Conservation (phyloP, 306 rosid genomes). For the Trifolium subterraneum region DNA sequence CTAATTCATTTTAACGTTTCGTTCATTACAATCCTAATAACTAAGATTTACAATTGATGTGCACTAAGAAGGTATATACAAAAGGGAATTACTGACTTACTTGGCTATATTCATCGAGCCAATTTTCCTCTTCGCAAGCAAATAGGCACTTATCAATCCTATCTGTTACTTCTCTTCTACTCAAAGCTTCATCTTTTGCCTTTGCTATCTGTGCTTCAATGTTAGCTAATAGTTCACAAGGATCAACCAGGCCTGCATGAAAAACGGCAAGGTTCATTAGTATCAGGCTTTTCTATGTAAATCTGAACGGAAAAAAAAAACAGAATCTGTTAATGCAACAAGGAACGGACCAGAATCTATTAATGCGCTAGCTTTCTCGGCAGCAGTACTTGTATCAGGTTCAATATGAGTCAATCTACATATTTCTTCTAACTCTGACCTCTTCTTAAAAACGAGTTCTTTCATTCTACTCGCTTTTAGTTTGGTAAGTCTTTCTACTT, state of each 20-base stretch:
- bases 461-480: constrained; percentile 97
- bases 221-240: constrained; percentile 84
- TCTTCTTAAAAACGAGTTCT: constrained; percentile 90
- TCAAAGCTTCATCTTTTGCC: constrained; percentile 80
- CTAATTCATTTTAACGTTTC: too few species aligned
- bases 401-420: constrained; percentile 82
- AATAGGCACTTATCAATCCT: constrained; percentile 89
- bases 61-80: not conserved
- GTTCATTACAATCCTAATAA: too few species aligned
- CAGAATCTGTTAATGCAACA: constrained; percentile 20
- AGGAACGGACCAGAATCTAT: constrained; percentile 79
- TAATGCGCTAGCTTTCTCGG: constrained; percentile 90
- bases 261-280: constrained; percentile 27
- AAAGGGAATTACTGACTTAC: constrained; percentile 56
- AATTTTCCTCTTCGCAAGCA: constrained; percentile 97
- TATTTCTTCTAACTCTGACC: constrained; percentile 85
- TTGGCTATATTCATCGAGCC: constrained; percentile 91
- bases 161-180: constrained; percentile 88
- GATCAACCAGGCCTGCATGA: constrained; percentile 78
- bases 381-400: constrained; percentile 85
- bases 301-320: not conserved
- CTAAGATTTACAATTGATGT: too few species aligned
- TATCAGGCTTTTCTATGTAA: not conserved
- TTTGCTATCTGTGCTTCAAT: constrained; percentile 82
- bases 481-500: constrained; percentile 82